Evolutionary conservation across 169 alveolate genomes (phyloP), one percentile per base, ranked within the genome.

Genomic region (Plasmodium chabaudi): DNA sequence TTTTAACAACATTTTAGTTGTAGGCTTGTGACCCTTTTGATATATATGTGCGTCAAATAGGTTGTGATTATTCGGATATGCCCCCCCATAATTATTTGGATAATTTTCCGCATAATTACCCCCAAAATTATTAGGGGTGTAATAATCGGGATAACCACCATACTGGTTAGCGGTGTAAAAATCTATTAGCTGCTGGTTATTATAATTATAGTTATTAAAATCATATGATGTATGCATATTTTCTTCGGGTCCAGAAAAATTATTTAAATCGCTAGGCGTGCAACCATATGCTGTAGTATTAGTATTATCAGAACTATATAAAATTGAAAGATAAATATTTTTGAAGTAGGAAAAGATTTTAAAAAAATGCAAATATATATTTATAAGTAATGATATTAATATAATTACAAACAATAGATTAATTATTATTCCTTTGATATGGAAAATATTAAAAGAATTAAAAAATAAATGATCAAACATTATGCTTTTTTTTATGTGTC

Each of bases 381-480:
- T 27, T 27, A 71, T 42, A 57, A 86, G 46, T 39, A 56, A 46
- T 39, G 68, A 57, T 10, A 86, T 12, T 21, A 86, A 19, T 23
- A 86, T 23, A 17, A 25, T 68, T 21, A 53, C 2, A 64, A 57
- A 86, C 13, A 86, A 23, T 10, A 86, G 7, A 86, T 86, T 68
- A 44, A 86, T 71, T 4, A 59, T 17, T 9, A 69, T 55, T 39
- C 91, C 91, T 69, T 63, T 86, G 21, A 86, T n/a, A 15, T 70
- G 42, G 55, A 19, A 70, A 69, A 69, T 44, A 23, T 55, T 68
- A 64, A 86, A 86, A 73, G 86, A 71, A 19, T 69, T 69, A 86
- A 70, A 86, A 86, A 70, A 86, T 59, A 86, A 70, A 72, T 86
- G 91, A 23, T 49, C 75, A 69, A 86, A 70, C 44, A 19, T 60